Conservation (phyloP, 805 yeast genomes). For the Millerago galiae region DNA sequence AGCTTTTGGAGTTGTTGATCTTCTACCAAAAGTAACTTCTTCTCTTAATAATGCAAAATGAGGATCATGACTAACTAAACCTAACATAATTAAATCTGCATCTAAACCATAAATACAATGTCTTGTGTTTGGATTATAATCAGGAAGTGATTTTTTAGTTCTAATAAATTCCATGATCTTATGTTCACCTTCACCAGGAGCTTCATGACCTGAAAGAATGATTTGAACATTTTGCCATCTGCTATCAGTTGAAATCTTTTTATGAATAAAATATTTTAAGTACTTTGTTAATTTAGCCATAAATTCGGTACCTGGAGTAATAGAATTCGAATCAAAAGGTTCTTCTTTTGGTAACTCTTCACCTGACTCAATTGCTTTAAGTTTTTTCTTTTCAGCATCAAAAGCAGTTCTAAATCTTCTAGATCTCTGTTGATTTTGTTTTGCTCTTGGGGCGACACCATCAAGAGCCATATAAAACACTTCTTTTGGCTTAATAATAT, state of each 20-base stretch:
- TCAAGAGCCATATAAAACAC: conserved; percentile 95
- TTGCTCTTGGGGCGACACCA: conserved; percentile 98
- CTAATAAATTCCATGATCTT: conserved; percentile 95
- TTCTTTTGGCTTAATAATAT: conserved; percentile 78
- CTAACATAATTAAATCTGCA: conserved; percentile 94
- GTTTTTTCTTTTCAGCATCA: conserved; percentile 78
- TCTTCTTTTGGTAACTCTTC: conserved; percentile 72
- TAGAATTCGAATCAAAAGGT: conserved; percentile 86
- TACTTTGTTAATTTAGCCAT: conserved; percentile 86
- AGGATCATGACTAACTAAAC: conserved; percentile 96
- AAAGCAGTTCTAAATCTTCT: conserved; percentile 91
- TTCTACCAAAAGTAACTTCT: conserved; percentile 82
- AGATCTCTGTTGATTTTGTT: conserved; percentile 96
- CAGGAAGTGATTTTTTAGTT: conserved; percentile 79
- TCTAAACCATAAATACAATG: conserved; percentile 97
- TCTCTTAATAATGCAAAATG: conserved; percentile 92
- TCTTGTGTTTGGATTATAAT: conserved; percentile 86
- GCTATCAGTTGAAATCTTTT: conserved; percentile 80
- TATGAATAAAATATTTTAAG: conserved; percentile 86
- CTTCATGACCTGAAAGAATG: conserved; percentile 90
- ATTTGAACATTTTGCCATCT: conserved; percentile 91
- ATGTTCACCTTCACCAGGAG: conserved; percentile 99
- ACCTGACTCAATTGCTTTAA: conserved; percentile 69
- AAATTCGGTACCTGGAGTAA: conserved; percentile 98
- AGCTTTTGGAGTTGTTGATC: conserved; percentile 33